Base-by-base conservation (phyloP, 2,329 filamentous ascomycete genomes). In the Zymoseptoria pseudotritici region DNA sequence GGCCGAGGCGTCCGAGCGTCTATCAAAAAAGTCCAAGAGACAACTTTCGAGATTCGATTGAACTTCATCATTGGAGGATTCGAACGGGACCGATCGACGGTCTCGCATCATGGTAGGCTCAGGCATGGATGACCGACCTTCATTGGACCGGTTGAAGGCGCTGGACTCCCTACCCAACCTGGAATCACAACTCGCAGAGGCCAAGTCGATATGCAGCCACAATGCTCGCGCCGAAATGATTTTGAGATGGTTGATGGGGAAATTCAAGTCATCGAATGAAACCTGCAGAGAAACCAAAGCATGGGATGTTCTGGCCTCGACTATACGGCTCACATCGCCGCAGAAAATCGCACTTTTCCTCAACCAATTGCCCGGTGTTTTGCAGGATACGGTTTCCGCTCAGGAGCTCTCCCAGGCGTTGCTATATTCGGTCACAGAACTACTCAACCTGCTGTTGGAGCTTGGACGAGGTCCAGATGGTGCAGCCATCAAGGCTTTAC, bases 331-430 rank as follows among this genome's bases (percentile, higher is more conserved):
- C n/a, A 83, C 93, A 19, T 86, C 89, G 0, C 77, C 85, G 0
- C 86, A 88, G 53, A 86, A 84, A 10, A 78, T 90, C 22, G 88
- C 89, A 8, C 85, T 86, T 60, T 85, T 88, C 3, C 86, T 91
- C 60, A 80, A 86, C 59, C 82, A 84, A 53, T 90, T 95, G 57
- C 75, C 89, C 36, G 74, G 76, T 0, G 82, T 90, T 9, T 72
- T 95, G 50, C 84, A 86, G 66, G 82, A 84, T 66, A 83, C 86
- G 0, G 74, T 54, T 11, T 55, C 56, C 20, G 53, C 61, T 13
- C 22, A 51, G 10, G 26, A 57, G 20, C 46, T 65, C 4, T 49
- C 58, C 21, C 42, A 50, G 17, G 21, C 29, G 6, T 53, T 54
- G 11, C 24, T 67, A 8, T 26, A 46, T 8, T 59, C 63, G n/a